Percentiles rank a stretch among this genome's conserved stretches.
These are phyloP conservation scores for Wickerhamomyces tratensis DNA, from an alignment of 805 yeast genomes.

Conservation along the genomic window DNA sequence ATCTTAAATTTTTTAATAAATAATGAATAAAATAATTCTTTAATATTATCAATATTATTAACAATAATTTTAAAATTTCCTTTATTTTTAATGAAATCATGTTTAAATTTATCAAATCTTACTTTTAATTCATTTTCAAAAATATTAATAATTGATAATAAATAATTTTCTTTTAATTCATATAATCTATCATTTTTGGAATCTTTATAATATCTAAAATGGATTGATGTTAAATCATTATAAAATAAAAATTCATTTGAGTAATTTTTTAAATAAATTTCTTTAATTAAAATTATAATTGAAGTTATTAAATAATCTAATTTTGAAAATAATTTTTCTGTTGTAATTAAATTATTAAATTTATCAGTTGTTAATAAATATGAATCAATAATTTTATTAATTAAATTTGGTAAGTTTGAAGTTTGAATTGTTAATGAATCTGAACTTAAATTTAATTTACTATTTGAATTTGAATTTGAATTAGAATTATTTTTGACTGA, in stretches of 20 bases:
- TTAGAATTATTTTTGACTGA: slow-evolving; percentile 1
- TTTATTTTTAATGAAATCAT: slow-evolving; percentile 9
- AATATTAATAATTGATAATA: slow-evolving; percentile 4
- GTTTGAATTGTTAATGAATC: neutral
- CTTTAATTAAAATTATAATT: slow-evolving; percentile 10
- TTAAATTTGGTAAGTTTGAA: slow-evolving; percentile 7
- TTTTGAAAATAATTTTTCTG: slow-evolving; percentile 6
- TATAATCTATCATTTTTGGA: slow-evolving; percentile 18
- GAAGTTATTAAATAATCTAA: slow-evolving; percentile 9
- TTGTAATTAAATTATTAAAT: slow-evolving; percentile 4
- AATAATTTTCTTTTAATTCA: slow-evolving; percentile 29
- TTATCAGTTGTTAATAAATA: slow-evolving; percentile 5
- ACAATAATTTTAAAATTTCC: slow-evolving; percentile 2
- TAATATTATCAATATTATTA: too few relatives aligned
- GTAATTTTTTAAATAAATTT: slow-evolving; percentile 1
- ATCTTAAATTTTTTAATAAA: too few relatives aligned
- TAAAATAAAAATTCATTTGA: slow-evolving; percentile 6
- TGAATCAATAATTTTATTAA: slow-evolving; percentile 7
- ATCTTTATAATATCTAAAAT: too few relatives aligned
- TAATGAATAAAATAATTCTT: too few relatives aligned
- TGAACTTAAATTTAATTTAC: neutral
- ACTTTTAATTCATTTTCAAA: slow-evolving; percentile 5
- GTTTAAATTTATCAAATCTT: slow-evolving; percentile 4
- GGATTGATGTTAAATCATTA: slow-evolving; percentile 10
- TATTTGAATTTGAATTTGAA: too few relatives aligned